These are phyloP conservation scores for Saccharomyces hybrid DNA, from an alignment of 1,139 yeast genomes.

Conservation along the genomic window DNA sequence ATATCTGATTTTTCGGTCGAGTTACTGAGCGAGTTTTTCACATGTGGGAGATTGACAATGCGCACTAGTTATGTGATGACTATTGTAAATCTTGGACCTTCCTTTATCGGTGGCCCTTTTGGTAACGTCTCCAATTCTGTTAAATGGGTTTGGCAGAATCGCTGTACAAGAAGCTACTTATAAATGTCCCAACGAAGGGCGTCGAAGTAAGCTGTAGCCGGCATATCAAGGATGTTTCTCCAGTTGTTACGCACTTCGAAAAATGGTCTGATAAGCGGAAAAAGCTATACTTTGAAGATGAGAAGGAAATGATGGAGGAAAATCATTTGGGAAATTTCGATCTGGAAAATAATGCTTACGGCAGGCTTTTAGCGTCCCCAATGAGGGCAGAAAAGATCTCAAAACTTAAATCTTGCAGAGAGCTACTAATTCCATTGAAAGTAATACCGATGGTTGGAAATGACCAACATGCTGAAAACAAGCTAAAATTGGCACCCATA, in stretches of 20 bases:
- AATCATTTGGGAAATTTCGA: conserved; percentile 6
- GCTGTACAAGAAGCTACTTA: not conserved
- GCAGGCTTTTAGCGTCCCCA: conserved; percentile 24
- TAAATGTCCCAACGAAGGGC: not conserved
- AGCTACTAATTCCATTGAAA: conserved; percentile 20
- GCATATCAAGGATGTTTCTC: conserved; percentile 9
- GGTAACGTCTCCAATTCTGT: not conserved
- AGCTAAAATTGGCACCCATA: conserved; percentile 3
- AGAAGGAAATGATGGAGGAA: not conserved
- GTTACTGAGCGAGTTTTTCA: no score
- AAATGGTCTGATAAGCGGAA: conserved; percentile 27
- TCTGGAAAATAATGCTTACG: conserved; percentile 20
- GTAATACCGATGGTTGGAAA: conserved; percentile 2
- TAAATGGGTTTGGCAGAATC: not conserved
- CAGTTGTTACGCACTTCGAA: conserved; percentile 24
- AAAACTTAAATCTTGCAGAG: conserved; percentile 19
- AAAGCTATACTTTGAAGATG: conserved; percentile 10
- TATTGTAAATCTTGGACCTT: no score
- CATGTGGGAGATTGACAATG: no score
- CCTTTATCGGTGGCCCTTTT: not conserved
- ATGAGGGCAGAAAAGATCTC: conserved; percentile 22
- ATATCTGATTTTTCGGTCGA: no score
- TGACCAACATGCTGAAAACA: conserved; percentile 5
- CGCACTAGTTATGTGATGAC: no score
- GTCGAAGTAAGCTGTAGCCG: not conserved